Percentiles rank a stretch among this genome's conserved stretches.
phyloP scores from a whole-genome alignment of 345 rosid species.

The Chamaenerion angustifolium region DNA sequence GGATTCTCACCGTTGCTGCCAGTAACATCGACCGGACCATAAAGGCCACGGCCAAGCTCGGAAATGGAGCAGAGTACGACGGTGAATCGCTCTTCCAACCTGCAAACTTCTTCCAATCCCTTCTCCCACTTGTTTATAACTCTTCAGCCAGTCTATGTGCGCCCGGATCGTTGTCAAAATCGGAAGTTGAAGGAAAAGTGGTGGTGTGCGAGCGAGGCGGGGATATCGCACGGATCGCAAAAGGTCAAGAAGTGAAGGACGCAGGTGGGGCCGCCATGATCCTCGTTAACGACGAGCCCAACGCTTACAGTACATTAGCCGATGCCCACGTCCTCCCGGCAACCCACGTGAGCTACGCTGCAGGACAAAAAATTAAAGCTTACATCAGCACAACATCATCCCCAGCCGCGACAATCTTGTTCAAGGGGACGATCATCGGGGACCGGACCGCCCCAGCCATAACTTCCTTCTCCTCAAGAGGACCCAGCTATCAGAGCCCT shows the following conservation, averaged over 20 bases:
- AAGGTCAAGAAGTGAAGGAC: conserved; percentile 13
- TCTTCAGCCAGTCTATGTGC: conserved; percentile 6
- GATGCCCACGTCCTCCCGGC: conserved; percentile 14
- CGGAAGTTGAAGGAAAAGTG: conserved; percentile 4
- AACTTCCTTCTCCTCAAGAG: conserved; percentile 21
- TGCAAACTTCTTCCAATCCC: conserved; percentile 6
- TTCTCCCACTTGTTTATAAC: conserved; percentile 18
- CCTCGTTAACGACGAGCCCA: conserved; percentile 4
- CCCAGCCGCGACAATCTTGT: conserved; percentile 7
- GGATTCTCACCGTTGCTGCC: conserved; percentile 33
- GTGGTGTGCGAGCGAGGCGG: conserved; percentile 12
- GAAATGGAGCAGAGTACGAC: conserved; percentile 10
- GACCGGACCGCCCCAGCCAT: conserved; percentile 11
- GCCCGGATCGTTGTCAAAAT: conserved; percentile 2
- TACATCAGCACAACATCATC: conserved; percentile 9
- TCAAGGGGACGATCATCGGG: conserved; percentile 13
- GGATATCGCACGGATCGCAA: conserved; percentile 7
- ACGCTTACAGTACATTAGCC: conserved; percentile 9
- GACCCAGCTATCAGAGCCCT: conserved; percentile 10
- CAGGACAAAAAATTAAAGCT: conserved; percentile 9
- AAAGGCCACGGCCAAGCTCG: conserved; percentile 21
- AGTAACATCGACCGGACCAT: conserved; percentile 28
- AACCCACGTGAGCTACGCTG: conserved; percentile 2
- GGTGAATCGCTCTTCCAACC: conserved; percentile 24
- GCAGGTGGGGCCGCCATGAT: conserved; percentile 15